Evolutionary conservation across 441 rosid genomes (phyloP).

Genomic region (Geranium incanum): DNA sequence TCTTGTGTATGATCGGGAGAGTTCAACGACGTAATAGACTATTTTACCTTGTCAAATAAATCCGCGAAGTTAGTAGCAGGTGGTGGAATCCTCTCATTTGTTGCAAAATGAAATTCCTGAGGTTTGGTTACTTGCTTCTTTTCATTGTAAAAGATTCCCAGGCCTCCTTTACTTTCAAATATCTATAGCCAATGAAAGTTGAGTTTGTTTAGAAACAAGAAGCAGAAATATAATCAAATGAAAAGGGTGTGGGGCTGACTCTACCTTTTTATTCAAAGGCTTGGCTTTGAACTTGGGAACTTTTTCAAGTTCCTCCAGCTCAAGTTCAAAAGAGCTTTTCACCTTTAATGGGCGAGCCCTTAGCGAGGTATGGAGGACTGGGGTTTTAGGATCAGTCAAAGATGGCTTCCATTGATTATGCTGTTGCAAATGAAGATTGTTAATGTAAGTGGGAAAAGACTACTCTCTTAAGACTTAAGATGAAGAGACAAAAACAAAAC

Average conservation of each 20-base stretch:
- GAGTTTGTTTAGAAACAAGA: not conserved
- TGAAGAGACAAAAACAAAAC: too few relatives aligned
- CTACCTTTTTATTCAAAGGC: conserved; percentile 89
- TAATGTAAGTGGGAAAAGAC: too few relatives aligned
- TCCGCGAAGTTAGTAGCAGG: conserved; percentile 45
- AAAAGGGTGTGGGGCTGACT: not conserved
- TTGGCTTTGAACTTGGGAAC: conserved; percentile 89
- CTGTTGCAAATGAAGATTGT: conserved; percentile 25
- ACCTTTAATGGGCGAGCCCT: conserved; percentile 77
- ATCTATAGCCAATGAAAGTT: conserved; percentile 39
- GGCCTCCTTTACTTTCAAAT: conserved; percentile 89
- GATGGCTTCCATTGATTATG: conserved; percentile 48
- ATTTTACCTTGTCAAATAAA: conserved; percentile 68
- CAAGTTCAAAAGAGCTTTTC: conserved; percentile 75
- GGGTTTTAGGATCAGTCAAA: conserved; percentile 76
- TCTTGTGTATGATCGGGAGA: too few relatives aligned
- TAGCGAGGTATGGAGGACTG: conserved; percentile 65
- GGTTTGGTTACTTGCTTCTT: conserved; percentile 80
- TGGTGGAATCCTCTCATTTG: conserved; percentile 78
- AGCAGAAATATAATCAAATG: not conserved
- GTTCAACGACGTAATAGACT: too few relatives aligned
- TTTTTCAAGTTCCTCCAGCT: conserved; percentile 81
- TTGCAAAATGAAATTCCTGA: conserved; percentile 85
- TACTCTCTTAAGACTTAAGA: too few relatives aligned
- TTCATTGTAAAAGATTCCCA: conserved; percentile 68